These are phyloP conservation scores for Tetraselmis striata DNA, from an alignment of 139 green algal genomes.

Conservation along the genomic window DNA sequence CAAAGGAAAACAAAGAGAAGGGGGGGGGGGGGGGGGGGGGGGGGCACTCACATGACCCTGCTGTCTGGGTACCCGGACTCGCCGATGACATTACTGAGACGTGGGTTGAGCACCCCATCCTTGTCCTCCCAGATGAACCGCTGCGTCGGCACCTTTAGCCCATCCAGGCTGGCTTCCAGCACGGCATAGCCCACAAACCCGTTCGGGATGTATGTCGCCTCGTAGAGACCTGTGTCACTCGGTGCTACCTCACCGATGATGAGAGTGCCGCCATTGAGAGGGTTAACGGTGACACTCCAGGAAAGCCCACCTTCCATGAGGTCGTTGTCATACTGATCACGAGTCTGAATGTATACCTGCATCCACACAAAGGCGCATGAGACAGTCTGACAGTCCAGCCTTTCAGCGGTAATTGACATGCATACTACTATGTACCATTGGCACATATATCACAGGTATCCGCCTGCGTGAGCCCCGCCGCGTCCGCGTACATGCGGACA, in stretches of 20 bases:
- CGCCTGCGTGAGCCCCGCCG: too few species aligned
- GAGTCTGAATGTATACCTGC: conserved; percentile 8
- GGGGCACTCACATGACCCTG: not conserved
- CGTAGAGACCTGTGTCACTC: conserved; percentile 3
- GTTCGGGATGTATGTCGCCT: conserved; percentile 7
- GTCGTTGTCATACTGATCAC: conserved; percentile 8
- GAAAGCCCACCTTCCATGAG: not conserved
- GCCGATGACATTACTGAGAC: not conserved
- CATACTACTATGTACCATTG: too few species aligned
- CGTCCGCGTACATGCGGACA: too few species aligned
- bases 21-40: too few species aligned
- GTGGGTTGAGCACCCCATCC: not conserved
- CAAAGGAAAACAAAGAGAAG: too few species aligned
- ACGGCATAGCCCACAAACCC: conserved; percentile 4
- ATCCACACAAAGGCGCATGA: too few species aligned
- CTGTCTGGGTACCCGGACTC: not conserved
- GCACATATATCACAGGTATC: too few species aligned
- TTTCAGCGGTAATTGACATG: too few species aligned
- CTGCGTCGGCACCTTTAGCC: not conserved
- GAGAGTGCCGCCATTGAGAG: not conserved
- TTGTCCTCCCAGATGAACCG: conserved; percentile 3
- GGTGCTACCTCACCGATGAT: not conserved
- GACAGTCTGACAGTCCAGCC: too few species aligned
- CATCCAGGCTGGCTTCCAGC: conserved; percentile 1
- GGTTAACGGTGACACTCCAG: not conserved